Base-by-base conservation (phyloP, 2,329 filamentous ascomycete species). In the Nigrospora oryzae region DNA sequence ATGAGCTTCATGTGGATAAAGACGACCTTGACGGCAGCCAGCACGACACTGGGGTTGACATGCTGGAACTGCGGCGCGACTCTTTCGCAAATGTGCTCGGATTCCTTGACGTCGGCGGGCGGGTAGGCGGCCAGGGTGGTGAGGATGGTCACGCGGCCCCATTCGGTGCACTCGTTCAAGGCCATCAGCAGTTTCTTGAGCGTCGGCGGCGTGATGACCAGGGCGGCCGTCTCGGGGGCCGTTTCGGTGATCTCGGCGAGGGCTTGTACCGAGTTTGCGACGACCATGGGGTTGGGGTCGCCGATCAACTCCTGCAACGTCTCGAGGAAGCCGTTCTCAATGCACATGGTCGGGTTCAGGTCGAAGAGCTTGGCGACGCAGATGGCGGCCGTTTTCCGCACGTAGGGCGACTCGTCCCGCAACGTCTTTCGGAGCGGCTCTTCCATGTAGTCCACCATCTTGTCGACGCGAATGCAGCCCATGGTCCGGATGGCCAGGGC, bases 371-470 rank as follows among this genome's bases (percentile, higher is more conserved):
- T 98, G 43, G 93, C 93, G 38, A 98, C 93, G 63, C 93, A 97
- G 53, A 98, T 93, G 36, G 91, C 93, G 37, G 93, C 93, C 2
- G 93, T 98, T 71, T 98, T 98, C 56, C 93, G 86, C 49, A 98
- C 93, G 65, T 98, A 98, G 1, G 93, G 93, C 40, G 91, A 97
- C 67, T 98, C 93, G 68, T 98, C 93, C 65, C 89, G 83, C 54
- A 98, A 73, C 12, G 93, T 98, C 71, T 98, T 98, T 56, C 93
- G 81, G 51, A 98, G 69, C 13, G 93, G 93, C 60, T 98, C 93
- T 65, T 97, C 93, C 91, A 98, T 97, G 65, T 98, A 98, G 63
- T 98, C 93, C 53, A 97, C 89, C 89, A 98, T 98, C 68, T 98
- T 98, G 56, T 97, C 93, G 45, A 98, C 93, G 46, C 93, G 77